Base-by-base conservation (phyloP, 768 basidiomycete species). In the Trametes punicea region DNA sequence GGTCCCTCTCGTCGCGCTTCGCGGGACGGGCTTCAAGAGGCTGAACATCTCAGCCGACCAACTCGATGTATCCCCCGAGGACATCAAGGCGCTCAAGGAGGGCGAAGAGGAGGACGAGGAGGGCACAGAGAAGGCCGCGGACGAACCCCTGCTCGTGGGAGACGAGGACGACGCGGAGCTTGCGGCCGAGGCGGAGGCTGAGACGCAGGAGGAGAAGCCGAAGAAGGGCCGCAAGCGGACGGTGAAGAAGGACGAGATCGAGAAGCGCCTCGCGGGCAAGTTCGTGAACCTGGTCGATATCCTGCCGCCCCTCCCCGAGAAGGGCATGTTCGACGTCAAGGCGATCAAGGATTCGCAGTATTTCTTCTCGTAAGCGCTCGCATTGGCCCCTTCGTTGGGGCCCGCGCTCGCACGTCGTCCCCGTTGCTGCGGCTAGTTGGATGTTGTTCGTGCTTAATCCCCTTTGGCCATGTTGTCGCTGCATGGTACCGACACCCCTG, bases 281-380 rank as follows among this genome's bases (percentile, higher is more conserved):
- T 93, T 93, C 67, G 80, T 97, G 51, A 77, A 83, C 62, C 71
- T 98, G 40, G 71, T 75, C 29, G 87, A 90, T 62, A 61, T 95
- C 62, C 70, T 98, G 18, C 94, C 94, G 0, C 87, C 85, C 0
- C 70, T 93, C 20, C 96, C 96, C 0, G 68, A 81, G 70, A 92
- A 90, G 74, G 96, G 96, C 51, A 75, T 76, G 54, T 97, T 98
- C 69, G 81, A 90, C 61, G 92, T 98, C 59, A 77, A 82, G 64
- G 77, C 76, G 57, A 94, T 98, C 72, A 87, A 87, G 69, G 72
- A 83, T 55, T 91, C 88, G 39, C 77, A 79, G 33, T 98, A 98
- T 72, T 98, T 98, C 81, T 98, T 98, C 80, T 95, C 94, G 39
- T 97, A 81, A 73, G 34, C 15, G 34, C 15, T 10, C 15, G 34